Base-by-base conservation (phyloP, 345 rosid species). In the Raphanus sativus region DNA sequence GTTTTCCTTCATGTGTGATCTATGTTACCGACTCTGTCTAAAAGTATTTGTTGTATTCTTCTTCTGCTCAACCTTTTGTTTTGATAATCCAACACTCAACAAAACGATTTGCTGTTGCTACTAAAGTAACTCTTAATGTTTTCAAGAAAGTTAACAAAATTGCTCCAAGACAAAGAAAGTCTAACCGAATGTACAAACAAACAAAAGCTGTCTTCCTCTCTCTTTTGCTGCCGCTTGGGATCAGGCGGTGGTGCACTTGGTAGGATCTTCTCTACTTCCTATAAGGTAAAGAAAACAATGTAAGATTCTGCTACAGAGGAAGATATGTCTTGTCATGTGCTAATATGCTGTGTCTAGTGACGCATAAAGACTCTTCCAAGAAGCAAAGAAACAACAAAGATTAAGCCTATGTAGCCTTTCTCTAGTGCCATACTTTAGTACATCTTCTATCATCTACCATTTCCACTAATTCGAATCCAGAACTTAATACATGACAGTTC, bases 211-310 rank as follows among this genome's bases (percentile, higher is more conserved):
- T 65, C 24, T 65, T 50, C 17, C 62, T 54, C 81, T 65, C 9
- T 50, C 4, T 42, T 45, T n/a, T n/a, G n/a, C 79, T 86, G 91
- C 79, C 79, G 82, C 77, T 82, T 91, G n/a, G 87, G 52, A 42
- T 42, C 52, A 3, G 52, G 52, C 4, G 52, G 92, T 34, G 86
- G 91, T 61, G 82, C 85, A 42, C 69, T 71, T 1, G 90, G 87
- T 16, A 89, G 82, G 80, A 83, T 72, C 70, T 75, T 85, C 86
- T 89, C 92, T 67, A 86, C 82, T 83, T 87, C 90, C 93, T 90
- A 86, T 59, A 77, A 50, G 17, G 5, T 70, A 1, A 24, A 45
- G 25, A 11, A 33, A 42, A 3, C 52, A 42, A 42, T 11, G 5
- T 42, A 11, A 12, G 52, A 6, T 3, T 42, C 4, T 42, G 52